These are phyloP conservation scores for Dentipellis sp. DNA, from an alignment of 768 basidiomycete species.

Conservation along the genomic window DNA sequence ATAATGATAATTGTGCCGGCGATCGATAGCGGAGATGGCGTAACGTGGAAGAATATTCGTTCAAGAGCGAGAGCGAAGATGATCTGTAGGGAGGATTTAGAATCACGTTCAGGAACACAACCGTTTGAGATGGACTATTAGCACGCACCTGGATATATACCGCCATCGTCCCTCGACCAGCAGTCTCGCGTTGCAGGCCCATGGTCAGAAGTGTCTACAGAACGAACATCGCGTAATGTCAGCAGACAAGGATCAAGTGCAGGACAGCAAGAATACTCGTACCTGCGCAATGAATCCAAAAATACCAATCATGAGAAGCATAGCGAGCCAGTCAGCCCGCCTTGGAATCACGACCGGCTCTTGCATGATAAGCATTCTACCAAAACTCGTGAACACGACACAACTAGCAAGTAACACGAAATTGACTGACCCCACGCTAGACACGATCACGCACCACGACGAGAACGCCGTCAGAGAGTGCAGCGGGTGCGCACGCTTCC, in stretches of 20 bases:
- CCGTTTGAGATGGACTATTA: too few relatives aligned
- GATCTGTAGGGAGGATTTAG: constrained; percentile 30
- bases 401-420: neutral
- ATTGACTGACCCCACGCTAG: constrained; percentile 20
- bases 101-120: neutral
- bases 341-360: constrained; percentile 38
- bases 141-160: constrained; percentile 43
- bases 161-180: constrained; percentile 51
- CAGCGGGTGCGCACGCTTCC: constrained; percentile 64
- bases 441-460: constrained; percentile 38
- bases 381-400: too few relatives aligned
- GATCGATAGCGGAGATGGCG: constrained; percentile 49
- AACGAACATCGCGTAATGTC: neutral
- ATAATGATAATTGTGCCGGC: constrained; percentile 61
- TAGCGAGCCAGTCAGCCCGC: constrained; percentile 31
- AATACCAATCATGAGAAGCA: constrained; percentile 41
- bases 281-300: constrained; percentile 42
- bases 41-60: constrained; percentile 49
- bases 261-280: neutral
- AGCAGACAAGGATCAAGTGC: neutral
- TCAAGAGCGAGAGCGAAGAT: constrained; percentile 64
- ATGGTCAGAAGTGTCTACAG: constrained; percentile 44
- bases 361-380: constrained; percentile 34
- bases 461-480: constrained; percentile 68
- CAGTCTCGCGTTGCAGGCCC: constrained; percentile 58